Base-by-base conservation (phyloP, 768 basidiomycete species). In the Hebeloma cylindrosporum region DNA sequence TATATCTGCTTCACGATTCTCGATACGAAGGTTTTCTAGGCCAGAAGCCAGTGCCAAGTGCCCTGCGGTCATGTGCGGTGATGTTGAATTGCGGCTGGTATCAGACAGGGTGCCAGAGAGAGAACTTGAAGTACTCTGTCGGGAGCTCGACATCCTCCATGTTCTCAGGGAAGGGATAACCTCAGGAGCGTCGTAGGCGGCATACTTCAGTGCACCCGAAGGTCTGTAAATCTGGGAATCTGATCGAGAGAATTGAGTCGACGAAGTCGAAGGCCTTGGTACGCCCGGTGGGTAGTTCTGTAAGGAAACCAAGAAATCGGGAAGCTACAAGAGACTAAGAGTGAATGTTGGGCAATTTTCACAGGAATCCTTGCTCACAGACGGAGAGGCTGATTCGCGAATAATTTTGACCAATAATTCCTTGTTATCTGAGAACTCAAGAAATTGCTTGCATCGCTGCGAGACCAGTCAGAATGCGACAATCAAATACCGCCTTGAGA, bases 391-490 rank as follows among this genome's bases (percentile, higher is more conserved):
- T 21, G 79, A 73, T n/a, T 58, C 66, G 3, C 67, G 60, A 29
- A 84, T 54, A 36, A 85, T 72, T 9, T 71, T 63, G 14, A 60
- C 48, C 14, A 90, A 71, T 4, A 66, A 49, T 7, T 68, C 60
- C 51, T 68, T 74, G 42, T 82, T 66, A 14, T 62, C 58, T 5
- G 66, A 67, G 11, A 86, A 63, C 8, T 63, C 66, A 22, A 80
- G 52, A 57, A 91, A 89, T 59, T 87, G 82, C 18, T 78, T 71
- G 56, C 86, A 89, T 43, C 88, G 78, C 88, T 91, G 54, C 25
- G 39, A 41, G 29, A 21, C 45, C 23, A 14, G 39, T 54, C 23
- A 60, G 21, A 42, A 30, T 28, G 50, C 6, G 22, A 17, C n/a
- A 30, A 29, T 40, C 28, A n/a, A 22, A 16, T 23, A 17, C 20